Evolutionary conservation across 352 stramenopile species (phyloP).

Genomic region (Pythium plurisporium): DNA sequence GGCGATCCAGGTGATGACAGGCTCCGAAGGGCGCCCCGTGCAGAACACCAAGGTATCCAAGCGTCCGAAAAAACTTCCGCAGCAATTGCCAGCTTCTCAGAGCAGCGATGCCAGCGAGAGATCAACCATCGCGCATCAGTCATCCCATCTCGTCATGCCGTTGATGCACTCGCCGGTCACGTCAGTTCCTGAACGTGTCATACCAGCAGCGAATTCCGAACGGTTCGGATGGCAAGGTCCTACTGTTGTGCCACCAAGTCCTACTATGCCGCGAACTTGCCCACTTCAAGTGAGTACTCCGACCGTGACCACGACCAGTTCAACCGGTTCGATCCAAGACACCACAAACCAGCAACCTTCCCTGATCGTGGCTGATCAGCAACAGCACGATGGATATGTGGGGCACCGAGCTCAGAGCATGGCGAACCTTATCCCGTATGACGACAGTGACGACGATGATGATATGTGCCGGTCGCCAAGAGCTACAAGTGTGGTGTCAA

Average conservation of each 20-base stretch:
- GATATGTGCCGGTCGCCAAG: not conserved
- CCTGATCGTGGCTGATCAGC: too few species aligned
- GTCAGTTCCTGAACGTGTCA: too few species aligned
- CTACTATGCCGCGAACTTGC: too few species aligned
- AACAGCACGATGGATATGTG: not conserved
- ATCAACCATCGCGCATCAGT: not conserved
- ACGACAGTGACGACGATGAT: constrained; percentile 15
- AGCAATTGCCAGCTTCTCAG: not conserved
- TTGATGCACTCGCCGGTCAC: too few species aligned
- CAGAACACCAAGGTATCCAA: not conserved
- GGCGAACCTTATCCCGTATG: constrained; percentile 13
- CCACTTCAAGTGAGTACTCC: too few species aligned
- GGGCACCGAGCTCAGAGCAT: not conserved
- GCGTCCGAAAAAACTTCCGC: not conserved
- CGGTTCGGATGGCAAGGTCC: too few species aligned
- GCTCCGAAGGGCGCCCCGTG: not conserved
- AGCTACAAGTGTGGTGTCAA: not conserved
- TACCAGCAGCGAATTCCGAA: too few species aligned
- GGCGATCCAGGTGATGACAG: not conserved
- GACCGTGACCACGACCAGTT: too few species aligned
- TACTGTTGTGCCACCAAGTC: too few species aligned
- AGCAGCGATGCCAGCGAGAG: not conserved
- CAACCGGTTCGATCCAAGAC: too few species aligned
- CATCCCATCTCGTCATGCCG: not conserved
- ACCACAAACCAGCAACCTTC: too few species aligned